These are phyloP conservation scores for Favolaschia claudopus DNA, from an alignment of 768 basidiomycete genomes.

Conservation along the genomic window DNA sequence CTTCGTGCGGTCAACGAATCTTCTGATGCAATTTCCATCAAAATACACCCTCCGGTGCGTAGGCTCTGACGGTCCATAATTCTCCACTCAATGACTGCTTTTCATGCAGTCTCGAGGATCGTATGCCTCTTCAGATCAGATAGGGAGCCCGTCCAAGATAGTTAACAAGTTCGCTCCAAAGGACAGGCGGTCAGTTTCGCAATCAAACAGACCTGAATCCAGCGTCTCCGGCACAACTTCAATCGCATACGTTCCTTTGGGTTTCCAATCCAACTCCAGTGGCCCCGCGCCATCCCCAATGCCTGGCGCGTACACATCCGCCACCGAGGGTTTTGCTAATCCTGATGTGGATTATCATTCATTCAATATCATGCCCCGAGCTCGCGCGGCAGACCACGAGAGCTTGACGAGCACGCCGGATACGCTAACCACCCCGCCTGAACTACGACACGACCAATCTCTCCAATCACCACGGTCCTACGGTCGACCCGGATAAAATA, in stretches of 20 bases:
- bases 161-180: constrained; percentile 4
- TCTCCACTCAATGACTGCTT: not conserved
- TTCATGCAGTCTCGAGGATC: constrained; percentile 10
- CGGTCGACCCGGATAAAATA: too few relatives aligned
- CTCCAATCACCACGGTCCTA: not conserved
- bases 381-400: constrained; percentile 11
- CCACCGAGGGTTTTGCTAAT: not conserved
- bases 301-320: constrained; percentile 12
- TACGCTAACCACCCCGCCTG: constrained; percentile 27
- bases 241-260: not conserved
- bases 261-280: not conserved
- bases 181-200: not conserved
- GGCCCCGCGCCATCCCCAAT: not conserved
- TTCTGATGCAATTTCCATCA: too few relatives aligned
- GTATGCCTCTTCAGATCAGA: not conserved
- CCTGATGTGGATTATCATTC: not conserved
- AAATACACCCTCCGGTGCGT: constrained; percentile 13
- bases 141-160: constrained; percentile 6
- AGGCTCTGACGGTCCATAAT: not conserved
- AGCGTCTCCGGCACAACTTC: not conserved
- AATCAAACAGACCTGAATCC: not conserved
- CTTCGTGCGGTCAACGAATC: too few relatives aligned
- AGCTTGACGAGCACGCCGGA: constrained; percentile 16
- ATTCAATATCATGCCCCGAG: not conserved
- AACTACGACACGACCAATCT: not conserved